phyloP scores from a whole-genome alignment of 352 stramenopile genomes.

The Thalassiosira mediterranea region DNA sequence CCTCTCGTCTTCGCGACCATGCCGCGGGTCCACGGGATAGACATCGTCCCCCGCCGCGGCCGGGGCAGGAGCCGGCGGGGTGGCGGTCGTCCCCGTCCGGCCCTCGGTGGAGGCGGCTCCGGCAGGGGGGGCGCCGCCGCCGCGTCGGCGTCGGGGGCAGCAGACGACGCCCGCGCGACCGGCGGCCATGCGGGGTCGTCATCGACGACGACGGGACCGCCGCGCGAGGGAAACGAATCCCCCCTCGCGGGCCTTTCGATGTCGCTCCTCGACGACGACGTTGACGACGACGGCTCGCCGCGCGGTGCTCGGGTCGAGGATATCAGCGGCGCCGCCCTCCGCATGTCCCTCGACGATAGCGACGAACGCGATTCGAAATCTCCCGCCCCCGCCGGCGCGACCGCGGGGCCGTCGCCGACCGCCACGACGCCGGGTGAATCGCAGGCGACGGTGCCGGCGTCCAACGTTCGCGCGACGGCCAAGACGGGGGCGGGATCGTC shows the following conservation, averaged over 20 bases:
- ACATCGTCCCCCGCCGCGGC: conserved; percentile 32
- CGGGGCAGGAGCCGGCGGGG: conserved; percentile 15
- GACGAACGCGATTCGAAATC: neutral
- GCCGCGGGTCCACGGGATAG: conserved; percentile 46
- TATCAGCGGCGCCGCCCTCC: neutral
- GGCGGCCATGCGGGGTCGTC: too few relatives aligned
- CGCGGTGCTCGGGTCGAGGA: neutral
- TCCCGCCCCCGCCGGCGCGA: neutral
- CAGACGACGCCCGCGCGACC: neutral
- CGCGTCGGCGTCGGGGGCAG: neutral
- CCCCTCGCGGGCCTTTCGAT: too few relatives aligned
- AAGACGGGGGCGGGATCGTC: too few relatives aligned
- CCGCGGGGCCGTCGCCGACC: neutral
- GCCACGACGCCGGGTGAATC: neutral
- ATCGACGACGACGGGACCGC: too few relatives aligned
- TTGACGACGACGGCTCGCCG: neutral
- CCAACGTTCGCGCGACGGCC: neutral
- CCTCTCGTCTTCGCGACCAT: too few relatives aligned
- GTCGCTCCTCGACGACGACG: too few relatives aligned
- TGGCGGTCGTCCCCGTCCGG: neutral
- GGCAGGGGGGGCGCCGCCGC: neutral
- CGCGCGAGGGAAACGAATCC: neutral
- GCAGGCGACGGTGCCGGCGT: neutral
- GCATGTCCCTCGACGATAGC: conserved; percentile 1
- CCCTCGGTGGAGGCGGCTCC: neutral